Evolutionary conservation across 2,329 filamentous ascomycete species (phyloP), one percentile per base, ranked within the genome.

Genomic region (Drechslerella dactyloides): DNA sequence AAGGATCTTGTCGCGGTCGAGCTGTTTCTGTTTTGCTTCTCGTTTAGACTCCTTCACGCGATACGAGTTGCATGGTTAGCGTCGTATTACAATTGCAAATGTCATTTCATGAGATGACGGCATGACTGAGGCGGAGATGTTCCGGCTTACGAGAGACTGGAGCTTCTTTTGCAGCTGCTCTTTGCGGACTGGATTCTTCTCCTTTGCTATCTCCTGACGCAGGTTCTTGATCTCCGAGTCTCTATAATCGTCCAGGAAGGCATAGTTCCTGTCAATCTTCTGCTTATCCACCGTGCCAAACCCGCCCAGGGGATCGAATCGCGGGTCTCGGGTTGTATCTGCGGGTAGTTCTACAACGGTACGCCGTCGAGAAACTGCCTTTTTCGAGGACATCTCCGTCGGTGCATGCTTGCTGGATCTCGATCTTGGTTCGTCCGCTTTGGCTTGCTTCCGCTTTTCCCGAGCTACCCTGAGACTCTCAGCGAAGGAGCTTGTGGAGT

Each of bases 321-420:
- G 89, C 17, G 94, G 94, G 80, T 99, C 94, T 61, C 93, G 89
- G 46, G 82, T 79, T 1, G 84, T 81, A 79, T 78, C 79, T 35
- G 83, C 80, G 1, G 81, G 80, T 2, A 81, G 78, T 44, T 82
- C 83, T 58, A 96, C 82, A 17, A 94, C 88, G 64, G 88, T 87
- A 57, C 93, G 90, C 77, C 86, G 88, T 63, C 94, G 89, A 1
- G 89, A 88, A 23, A 99, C 94, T 56, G 90, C 89, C 54, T 86
- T 86, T 81, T 93, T 96, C 79, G 89, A 91, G 1, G 91, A 88
- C 78, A 91, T 86, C 69, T 94, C 88, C 48, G 87, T 86, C 0
- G 94, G 94, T 0, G 94, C 94, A 81, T 97, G 92, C 81, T 99
- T 99, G 79, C 86, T 93, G 11, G 86, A 80, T 23, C 89, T 84